Base-by-base conservation (phyloP, 2,329 filamentous ascomycete genomes). In the Penicillium palitans region DNA sequence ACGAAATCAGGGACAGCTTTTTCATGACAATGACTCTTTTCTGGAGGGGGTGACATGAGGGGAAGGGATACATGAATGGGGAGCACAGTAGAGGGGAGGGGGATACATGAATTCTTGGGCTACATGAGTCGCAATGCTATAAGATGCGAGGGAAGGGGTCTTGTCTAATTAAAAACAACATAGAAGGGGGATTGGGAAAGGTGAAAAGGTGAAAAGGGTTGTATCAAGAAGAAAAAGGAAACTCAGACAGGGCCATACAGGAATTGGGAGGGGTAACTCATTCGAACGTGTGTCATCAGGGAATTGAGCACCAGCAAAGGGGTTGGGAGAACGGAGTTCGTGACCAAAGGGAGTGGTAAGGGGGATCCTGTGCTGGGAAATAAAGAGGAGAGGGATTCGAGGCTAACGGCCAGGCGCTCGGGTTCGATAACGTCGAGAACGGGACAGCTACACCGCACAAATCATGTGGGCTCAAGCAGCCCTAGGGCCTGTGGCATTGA, bases 21-120 rank as follows among this genome's bases (percentile, higher is more conserved):
- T 72, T 73, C 72, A 68, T 74, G 64, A 65, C 68, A 66, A 66
- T 63, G 66, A 67, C 70, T 74, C 68, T 68, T 70, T 71, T 65
- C 65, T 68, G 61, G 64, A 58, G 59, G 40, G 60, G 48, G 52
- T 52, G 59, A 61, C 59, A 61, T 59, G 60, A 59, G 50, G 55
- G 56, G 52, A 56, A 52, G 60, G 59, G 57, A 59, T 62, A 66
- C 60, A 66, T 58, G 61, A 56, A 50, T 41, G 52, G 60, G 62
- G 67, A 61, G 66, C 74, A 75, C 73, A 76, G 76, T 70, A 73
- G 66, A 70, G 64, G 53, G 48, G 51, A 42, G 25, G 63, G 66
- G 66, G 68, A 62, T 78, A 78, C 75, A 78, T 77, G 73, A 76
- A 66, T 75, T 74, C 63, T 63, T 53, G 66, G 66, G 66, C 65